Evolutionary conservation across 352 stramenopile species (phyloP).

Genomic region (Pythium apleroticum): DNA sequence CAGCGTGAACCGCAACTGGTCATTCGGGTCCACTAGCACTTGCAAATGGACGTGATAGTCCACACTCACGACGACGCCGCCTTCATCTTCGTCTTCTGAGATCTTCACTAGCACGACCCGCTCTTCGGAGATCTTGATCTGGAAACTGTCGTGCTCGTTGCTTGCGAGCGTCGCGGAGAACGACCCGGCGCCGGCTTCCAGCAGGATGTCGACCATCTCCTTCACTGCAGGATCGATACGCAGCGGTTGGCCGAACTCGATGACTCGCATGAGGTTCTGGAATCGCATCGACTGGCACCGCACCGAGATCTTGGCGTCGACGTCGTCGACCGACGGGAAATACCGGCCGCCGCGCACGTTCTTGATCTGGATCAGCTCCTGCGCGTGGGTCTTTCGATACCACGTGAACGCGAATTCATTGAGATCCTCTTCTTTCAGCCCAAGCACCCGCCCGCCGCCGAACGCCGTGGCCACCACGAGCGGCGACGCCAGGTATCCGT

Average conservation of each 20-base stretch:
- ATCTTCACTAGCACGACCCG: conserved; percentile 65
- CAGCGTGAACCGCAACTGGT: conserved; percentile 68
- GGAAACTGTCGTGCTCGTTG: conserved; percentile 80
- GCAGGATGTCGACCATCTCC: conserved; percentile 68
- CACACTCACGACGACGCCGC: conserved; percentile 52
- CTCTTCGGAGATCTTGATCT: conserved; percentile 68
- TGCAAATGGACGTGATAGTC: conserved; percentile 65
- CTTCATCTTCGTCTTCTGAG: conserved; percentile 68
- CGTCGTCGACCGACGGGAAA: conserved; percentile 72
- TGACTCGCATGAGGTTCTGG: conserved; percentile 47
- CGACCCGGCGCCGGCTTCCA: conserved; percentile 63
- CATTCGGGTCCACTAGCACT: conserved; percentile 62
- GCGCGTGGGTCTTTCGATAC: conserved; percentile 58
- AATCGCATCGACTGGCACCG: conserved; percentile 72
- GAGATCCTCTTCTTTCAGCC: conserved; percentile 57
- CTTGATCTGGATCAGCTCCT: conserved; percentile 71
- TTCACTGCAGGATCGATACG: conserved; percentile 61
- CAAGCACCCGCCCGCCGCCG: conserved; percentile 48
- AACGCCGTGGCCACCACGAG: conserved; percentile 42
- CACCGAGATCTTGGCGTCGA: conserved; percentile 51
- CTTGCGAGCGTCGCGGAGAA: conserved; percentile 81
- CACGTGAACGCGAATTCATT: conserved; percentile 64
- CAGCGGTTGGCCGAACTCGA: conserved; percentile 50
- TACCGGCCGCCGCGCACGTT: conserved; percentile 54
- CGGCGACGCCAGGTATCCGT: conserved; percentile 40